These are phyloP conservation scores for Fomitopsis schrenkii DNA, from an alignment of 1,284 basidiomycete genomes.

Conservation along the genomic window DNA sequence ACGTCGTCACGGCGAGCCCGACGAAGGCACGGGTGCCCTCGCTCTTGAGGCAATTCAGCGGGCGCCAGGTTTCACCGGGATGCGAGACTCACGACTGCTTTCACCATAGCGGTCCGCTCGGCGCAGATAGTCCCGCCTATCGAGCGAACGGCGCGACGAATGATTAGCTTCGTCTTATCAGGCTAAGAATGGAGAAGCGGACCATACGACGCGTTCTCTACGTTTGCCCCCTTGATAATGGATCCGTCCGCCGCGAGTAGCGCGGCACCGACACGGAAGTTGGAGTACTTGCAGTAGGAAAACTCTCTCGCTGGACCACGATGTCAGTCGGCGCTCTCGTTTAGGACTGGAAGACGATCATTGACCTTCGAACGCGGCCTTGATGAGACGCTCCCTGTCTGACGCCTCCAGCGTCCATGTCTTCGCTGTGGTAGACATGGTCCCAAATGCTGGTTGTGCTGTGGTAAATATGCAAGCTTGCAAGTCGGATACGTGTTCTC, in stretches of 20 bases:
- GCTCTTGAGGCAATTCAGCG: constrained; percentile 49
- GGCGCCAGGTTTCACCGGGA: neutral
- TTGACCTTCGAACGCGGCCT: constrained; percentile 31
- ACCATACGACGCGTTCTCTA: constrained; percentile 91
- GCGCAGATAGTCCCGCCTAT: constrained; percentile 77
- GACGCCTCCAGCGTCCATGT: constrained; percentile 19
- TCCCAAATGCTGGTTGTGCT: neutral
- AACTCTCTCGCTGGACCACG: constrained; percentile 42
- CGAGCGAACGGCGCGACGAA: neutral
- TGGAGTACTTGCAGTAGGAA: constrained; percentile 76
- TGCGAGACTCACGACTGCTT: constrained; percentile 69
- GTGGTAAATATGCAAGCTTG: neutral
- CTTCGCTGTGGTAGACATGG: constrained; percentile 19
- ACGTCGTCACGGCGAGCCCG: constrained; percentile 77
- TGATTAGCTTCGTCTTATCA: neutral
- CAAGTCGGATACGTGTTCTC: too few relatives aligned
- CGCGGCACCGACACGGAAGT: constrained; percentile 88
- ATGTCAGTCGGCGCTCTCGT: neutral
- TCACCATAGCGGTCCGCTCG: constrained; percentile 84
- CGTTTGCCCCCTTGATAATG: constrained; percentile 80
- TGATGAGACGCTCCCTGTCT: constrained; percentile 27
- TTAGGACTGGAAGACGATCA: neutral
- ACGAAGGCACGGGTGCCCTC: constrained; percentile 65
- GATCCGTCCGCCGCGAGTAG: constrained; percentile 66
- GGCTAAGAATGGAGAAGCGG: neutral